A percentile compares a stretch with the other conserved stretches of the same genome.
phyloP scores from a whole-genome alignment of 2,329 filamentous ascomycete species.

The Lomentospora prolificans region DNA sequence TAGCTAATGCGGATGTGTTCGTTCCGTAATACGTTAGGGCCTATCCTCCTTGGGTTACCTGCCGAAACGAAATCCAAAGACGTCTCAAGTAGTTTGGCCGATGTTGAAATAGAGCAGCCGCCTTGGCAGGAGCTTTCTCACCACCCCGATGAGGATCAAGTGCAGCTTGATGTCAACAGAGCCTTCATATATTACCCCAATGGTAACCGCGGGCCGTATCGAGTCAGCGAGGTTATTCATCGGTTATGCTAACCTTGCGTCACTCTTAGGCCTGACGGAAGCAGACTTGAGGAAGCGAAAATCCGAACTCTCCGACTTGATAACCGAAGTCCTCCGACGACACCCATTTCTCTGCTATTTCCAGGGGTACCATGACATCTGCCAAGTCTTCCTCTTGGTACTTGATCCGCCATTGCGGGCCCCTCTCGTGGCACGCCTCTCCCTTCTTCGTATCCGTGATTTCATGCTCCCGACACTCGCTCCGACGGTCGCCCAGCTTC shows the following conservation, averaged over 20 bases:
- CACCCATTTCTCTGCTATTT: constrained; percentile 88
- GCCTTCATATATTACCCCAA: constrained; percentile 96
- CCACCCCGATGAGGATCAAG: constrained; percentile 87
- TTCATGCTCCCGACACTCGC: constrained; percentile 90
- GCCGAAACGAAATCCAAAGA: constrained; percentile 14
- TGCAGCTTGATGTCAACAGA: constrained; percentile 82
- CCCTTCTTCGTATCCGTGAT: constrained; percentile 82
- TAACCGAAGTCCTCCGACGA: constrained; percentile 67
- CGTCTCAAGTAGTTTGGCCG: background rate
- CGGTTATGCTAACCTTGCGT: constrained; percentile 16
- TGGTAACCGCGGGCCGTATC: no score
- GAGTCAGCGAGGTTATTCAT: no score
- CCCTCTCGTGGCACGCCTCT: constrained; percentile 66
- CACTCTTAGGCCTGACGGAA: constrained; percentile 38
- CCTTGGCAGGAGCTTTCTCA: constrained; percentile 53
- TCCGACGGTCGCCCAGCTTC: constrained; percentile 76
- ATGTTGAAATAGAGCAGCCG: constrained; percentile 12
- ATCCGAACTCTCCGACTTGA: constrained; percentile 66
- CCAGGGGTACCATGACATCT: constrained; percentile 97
- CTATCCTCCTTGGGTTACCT: constrained; percentile 41
- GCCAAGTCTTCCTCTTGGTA: constrained; percentile 86
- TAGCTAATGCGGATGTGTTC: no score
- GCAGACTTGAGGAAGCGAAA: constrained; percentile 63
- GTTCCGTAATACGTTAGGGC: no score
- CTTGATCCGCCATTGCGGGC: constrained; percentile 54